Percentiles rank a stretch among this genome's conserved stretches.
These are phyloP conservation scores for Pseudocercospora cruenta DNA, from an alignment of 2,329 filamentous ascomycete species.

Conservation along the genomic window DNA sequence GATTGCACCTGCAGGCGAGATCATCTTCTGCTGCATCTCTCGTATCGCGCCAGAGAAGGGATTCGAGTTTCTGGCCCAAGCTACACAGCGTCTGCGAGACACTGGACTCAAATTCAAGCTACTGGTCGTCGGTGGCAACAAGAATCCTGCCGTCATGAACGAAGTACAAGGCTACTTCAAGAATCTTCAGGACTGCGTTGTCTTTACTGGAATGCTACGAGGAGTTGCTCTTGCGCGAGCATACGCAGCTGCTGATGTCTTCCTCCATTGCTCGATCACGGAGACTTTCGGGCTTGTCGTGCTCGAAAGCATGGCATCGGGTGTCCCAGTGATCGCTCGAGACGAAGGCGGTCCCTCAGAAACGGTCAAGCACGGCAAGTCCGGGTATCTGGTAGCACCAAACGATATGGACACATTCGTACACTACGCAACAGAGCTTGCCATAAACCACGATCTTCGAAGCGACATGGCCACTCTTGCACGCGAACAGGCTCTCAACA, in stretches of 20 bases:
- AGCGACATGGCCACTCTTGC: constrained; percentile 53
- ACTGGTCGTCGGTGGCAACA: constrained; percentile 69
- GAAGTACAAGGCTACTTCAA: constrained; percentile 65
- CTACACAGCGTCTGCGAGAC: constrained; percentile 57
- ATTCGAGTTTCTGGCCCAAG: constrained; percentile 67
- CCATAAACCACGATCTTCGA: constrained; percentile 51
- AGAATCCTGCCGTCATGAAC: constrained; percentile 64
- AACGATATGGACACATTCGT: constrained; percentile 64
- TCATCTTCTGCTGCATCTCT: constrained; percentile 68
- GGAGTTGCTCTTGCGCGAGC: constrained; percentile 65
- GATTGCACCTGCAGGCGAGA: constrained; percentile 64
- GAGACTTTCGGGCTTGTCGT: constrained; percentile 74
- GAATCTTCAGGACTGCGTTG: constrained; percentile 57
- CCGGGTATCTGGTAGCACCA: constrained; percentile 64
- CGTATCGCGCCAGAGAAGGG: constrained; percentile 72
- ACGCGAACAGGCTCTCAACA: constrained; percentile 62
- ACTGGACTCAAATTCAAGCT: constrained; percentile 64
- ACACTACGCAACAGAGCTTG: constrained; percentile 55
- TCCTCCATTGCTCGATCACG: constrained; percentile 71
- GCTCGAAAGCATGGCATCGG: constrained; percentile 71
- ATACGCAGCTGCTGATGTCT: constrained; percentile 70
- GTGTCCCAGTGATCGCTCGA: constrained; percentile 69
- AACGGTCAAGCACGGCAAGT: constrained; percentile 63
- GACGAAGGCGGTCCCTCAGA: constrained; percentile 72
- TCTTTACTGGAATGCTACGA: constrained; percentile 69